Percentiles rank a stretch among this genome's conserved stretches.
Evolutionary conservation across 352 stramenopile species (phyloP).

Genomic region (Globisporangium carolinianum): DNA sequence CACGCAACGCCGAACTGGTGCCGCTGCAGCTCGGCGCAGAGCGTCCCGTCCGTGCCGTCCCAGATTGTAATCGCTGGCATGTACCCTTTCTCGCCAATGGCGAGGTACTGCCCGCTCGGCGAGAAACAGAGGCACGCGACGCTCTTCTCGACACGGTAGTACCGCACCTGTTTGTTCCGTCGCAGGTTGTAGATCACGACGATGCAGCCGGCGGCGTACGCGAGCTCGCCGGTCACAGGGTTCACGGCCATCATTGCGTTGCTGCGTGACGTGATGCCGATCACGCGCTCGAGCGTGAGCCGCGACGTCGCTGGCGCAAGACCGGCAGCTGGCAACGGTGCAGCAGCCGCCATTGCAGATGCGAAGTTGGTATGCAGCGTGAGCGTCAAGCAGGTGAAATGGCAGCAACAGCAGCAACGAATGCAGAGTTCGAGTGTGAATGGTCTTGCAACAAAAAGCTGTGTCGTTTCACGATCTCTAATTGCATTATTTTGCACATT

Average conservation of each 20-base stretch:
- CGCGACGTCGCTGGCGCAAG: slow-evolving; percentile 17
- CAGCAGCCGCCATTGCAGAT: background rate
- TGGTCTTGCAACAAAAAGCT: no score
- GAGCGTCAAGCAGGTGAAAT: background rate
- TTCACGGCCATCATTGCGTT: slow-evolving; percentile 78
- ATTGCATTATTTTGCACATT: no score
- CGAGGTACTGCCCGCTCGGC: slow-evolving; percentile 72
- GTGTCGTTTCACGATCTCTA: no score
- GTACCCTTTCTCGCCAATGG: slow-evolving; percentile 86
- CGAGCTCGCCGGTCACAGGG: slow-evolving; percentile 69
- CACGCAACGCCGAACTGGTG: slow-evolving; percentile 82
- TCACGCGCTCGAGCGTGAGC: slow-evolving; percentile 77
- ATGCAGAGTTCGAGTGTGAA: no score
- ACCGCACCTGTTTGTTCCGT: slow-evolving; percentile 81
- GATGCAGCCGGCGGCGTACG: slow-evolving; percentile 82
- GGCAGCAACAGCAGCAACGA: no score
- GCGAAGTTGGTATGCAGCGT: background rate
- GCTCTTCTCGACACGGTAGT: slow-evolving; percentile 83
- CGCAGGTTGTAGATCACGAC: slow-evolving; percentile 88
- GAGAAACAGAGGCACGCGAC: slow-evolving; percentile 84
- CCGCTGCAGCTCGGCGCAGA: slow-evolving; percentile 74
- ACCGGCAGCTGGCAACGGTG: background rate
- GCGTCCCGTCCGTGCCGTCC: slow-evolving; percentile 66
- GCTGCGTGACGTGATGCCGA: slow-evolving; percentile 65
- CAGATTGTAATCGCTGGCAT: slow-evolving; percentile 82